These are phyloP conservation scores for Suillus subalutaceus DNA, from an alignment of 768 basidiomycete genomes.

Conservation along the genomic window DNA sequence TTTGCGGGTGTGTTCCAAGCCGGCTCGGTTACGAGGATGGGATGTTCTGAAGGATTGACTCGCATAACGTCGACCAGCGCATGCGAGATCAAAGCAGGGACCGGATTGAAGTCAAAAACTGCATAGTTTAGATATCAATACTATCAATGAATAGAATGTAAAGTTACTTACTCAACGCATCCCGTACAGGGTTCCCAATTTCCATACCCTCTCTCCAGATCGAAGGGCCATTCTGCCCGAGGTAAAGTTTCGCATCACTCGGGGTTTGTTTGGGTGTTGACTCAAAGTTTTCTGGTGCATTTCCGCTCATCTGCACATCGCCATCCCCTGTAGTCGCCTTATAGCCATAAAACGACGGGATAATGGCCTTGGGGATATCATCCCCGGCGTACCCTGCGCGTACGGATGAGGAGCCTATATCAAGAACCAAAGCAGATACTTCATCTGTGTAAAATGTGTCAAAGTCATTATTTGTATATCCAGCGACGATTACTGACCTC, in stretches of 20 bases:
- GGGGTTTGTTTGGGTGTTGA: conserved; percentile 36
- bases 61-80: conserved; percentile 78
- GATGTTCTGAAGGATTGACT: conserved; percentile 81
- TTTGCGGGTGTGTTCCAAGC: conserved; percentile 96
- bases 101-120: conserved; percentile 80
- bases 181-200: conserved; percentile 77
- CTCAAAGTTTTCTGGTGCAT: conserved; percentile 32
- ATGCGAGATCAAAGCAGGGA: conserved; percentile 72
- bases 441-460: conserved; percentile 62
- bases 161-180: conserved; percentile 74
- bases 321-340: conserved; percentile 40
- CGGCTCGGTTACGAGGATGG: conserved; percentile 90
- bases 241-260: conserved; percentile 62
- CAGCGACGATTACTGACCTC: conserved; percentile 53
- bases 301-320: conserved; percentile 45
- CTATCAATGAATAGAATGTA: not conserved
- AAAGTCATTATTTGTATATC: not conserved
- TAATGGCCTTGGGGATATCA: conserved; percentile 90
- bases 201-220: conserved; percentile 93
- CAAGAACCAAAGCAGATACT: conserved; percentile 94
- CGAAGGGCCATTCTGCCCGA: conserved; percentile 88
- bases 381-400: conserved; percentile 98
- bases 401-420: conserved; percentile 88
- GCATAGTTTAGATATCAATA: conserved; percentile 2
- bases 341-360: conserved; percentile 89